Evolutionary conservation across 148 eudicot species (phyloP), one percentile per base, ranked within the genome.

Genomic region (Rheum nobile): DNA sequence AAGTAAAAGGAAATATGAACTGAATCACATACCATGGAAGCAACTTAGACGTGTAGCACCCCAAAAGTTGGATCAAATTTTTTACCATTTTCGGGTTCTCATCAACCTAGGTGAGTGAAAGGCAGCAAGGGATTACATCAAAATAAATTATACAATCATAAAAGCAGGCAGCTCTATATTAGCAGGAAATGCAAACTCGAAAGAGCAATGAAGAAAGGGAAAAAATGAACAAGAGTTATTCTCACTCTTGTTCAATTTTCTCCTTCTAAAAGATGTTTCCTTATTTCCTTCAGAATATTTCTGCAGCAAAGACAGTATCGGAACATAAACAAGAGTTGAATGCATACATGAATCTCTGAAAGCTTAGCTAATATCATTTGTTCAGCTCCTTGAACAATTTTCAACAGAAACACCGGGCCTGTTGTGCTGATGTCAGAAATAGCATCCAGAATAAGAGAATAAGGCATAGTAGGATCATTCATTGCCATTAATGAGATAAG

Each of bases 31-130:
- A 93, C 98, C 91, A 73, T 72, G 98, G 95, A 55, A 93, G 86
- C 78, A 93, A 81, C 85, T 85, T 88, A 65, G 43, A 46, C 34
- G 98, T 83, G 80, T 86, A 93, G 81, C 95, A 89, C 22, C 88
- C 87, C 85, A 93, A 80, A 82, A 93, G 92, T 76, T 84, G 82
- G 38, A 81, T 54, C 21, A 86, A 70, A 26, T 81, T 59, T 68
- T 80, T 78, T 50, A 74, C 80, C 70, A 77, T 59, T 37, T 82
- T 46, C 24, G 72, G 61, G 81, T 86, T 80, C 59, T 86, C 91
- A 52, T 76, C 79, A 54, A 78, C 88, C 98, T 93, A 82, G 22
- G 73, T 31, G 43, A 71, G 70, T 67, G 74, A 52, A 59, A 72
- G 7, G 34, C 26, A 65, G 65, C 57, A 65, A 65, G 24, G 70